Evolutionary conservation across 805 yeast genomes (phyloP).

Genomic region (Starmerella kuoi): DNA sequence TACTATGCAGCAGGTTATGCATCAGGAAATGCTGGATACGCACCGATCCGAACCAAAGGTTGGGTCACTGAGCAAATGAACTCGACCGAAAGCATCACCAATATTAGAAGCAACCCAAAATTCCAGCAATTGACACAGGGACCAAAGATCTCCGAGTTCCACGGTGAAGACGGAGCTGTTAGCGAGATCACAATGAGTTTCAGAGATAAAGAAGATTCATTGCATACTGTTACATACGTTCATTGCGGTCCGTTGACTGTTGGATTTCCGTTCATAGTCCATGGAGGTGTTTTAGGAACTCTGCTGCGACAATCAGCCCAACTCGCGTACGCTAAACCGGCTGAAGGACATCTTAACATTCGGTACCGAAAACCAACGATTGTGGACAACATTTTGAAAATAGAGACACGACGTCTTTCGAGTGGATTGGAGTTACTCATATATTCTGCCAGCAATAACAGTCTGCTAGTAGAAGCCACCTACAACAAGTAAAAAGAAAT

Average conservation of each 20-base stretch:
- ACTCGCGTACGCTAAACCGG: constrained; percentile 33
- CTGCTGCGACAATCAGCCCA: constrained; percentile 58
- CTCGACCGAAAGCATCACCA: constrained; percentile 39
- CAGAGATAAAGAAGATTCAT: constrained; percentile 44
- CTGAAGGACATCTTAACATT: constrained; percentile 26
- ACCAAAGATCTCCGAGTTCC: background rate
- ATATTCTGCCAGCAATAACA: constrained; percentile 43
- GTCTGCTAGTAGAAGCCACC: constrained; percentile 21
- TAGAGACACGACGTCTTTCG: constrained; percentile 38
- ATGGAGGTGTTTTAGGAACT: constrained; percentile 80
- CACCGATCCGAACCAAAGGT: constrained; percentile 8
- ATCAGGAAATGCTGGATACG: constrained; percentile 7
- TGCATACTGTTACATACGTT: constrained; percentile 52
- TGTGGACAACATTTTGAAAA: constrained; percentile 62
- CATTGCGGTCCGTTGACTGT: constrained; percentile 69
- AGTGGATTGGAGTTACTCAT: constrained; percentile 30
- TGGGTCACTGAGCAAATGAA: constrained; percentile 9
- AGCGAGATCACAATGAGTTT: constrained; percentile 61
- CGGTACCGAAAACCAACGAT: constrained; percentile 60
- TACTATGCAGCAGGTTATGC: constrained; percentile 4
- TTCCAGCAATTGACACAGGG: constrained; percentile 27
- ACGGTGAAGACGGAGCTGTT: constrained; percentile 42
- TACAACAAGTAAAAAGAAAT: background rate
- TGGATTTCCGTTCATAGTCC: constrained; percentile 79
- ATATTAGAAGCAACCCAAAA: constrained; percentile 33